phyloP scores from a whole-genome alignment of 1,284 basidiomycete species.

The Earliella scabrosa region DNA sequence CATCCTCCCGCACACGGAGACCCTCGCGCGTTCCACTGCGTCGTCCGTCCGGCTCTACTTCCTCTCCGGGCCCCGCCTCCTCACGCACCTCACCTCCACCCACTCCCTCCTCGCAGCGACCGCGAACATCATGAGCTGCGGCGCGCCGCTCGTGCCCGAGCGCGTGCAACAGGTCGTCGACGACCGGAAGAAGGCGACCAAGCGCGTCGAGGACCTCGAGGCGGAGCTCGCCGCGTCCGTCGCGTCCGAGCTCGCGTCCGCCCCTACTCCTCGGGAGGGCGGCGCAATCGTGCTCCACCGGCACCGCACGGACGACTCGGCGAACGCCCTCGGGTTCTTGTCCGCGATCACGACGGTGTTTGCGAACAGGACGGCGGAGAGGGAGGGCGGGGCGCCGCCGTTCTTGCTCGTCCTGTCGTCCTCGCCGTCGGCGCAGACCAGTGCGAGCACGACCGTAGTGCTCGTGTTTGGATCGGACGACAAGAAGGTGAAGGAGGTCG shows the following conservation, averaged over 20 bases:
- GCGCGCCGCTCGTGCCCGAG: conserved; percentile 63
- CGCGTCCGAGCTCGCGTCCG: conserved; percentile 44
- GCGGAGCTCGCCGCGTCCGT: conserved; percentile 68
- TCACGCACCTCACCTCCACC: conserved; percentile 59
- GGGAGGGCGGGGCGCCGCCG: conserved; percentile 31
- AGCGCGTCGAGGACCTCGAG: conserved; percentile 67
- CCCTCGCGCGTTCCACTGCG: conserved; percentile 58
- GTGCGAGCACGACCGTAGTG: conserved; percentile 55
- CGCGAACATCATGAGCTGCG: conserved; percentile 68
- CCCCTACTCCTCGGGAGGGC: conserved; percentile 19
- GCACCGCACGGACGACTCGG: conserved; percentile 65
- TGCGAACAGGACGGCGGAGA: conserved; percentile 28
- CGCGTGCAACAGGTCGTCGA: conserved; percentile 73
- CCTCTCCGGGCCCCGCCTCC: conserved; percentile 77
- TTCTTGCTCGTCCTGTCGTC: conserved; percentile 65
- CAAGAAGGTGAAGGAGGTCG: conserved; percentile 59
- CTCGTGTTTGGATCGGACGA: conserved; percentile 65
- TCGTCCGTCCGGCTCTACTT: conserved; percentile 80
- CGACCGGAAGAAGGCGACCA: conserved; percentile 63
- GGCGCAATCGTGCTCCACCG: conserved; percentile 45
- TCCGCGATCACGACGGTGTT: conserved; percentile 58
- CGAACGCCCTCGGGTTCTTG: conserved; percentile 65
- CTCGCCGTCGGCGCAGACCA: conserved; percentile 58
- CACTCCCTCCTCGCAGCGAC: conserved; percentile 60
- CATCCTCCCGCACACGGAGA: conserved; percentile 66